Evolutionary conservation across 495 filamentous ascomycete species (phyloP), one percentile per base, ranked within the genome.

Genomic region (Aspergillus ostianus): DNA sequence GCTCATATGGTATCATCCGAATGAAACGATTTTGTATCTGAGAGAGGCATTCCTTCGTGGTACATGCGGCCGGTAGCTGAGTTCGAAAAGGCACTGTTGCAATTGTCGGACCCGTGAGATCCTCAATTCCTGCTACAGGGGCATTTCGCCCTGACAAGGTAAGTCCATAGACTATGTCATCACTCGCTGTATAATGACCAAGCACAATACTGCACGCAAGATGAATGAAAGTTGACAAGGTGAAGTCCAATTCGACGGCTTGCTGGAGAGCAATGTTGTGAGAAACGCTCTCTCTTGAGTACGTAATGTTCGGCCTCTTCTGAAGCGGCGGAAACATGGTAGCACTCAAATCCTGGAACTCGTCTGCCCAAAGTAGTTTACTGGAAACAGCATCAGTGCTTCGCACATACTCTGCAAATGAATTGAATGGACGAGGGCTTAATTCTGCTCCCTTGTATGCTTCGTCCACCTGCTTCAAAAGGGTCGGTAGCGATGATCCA

Each of bases 11-110:
- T 12, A 53, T 44, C 51, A 53, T 53, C 30, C 6, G 20, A 12
- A 4, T 12, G 9, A 50, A 10, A 8, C 26, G n/a, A 27, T n/a
- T 21, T 17, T 50, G 48, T 20, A 50, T 50, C 13, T 6, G 48
- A 13, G 6, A 10, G 0, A 50, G 19, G 48, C 20, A 50, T 20
- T 10, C 19, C 4, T 50, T 17, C 4, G 26, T 50, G 20, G 18
- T 50, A 21, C 23, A 5, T 23, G 18, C 20, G 26, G 19, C 4
- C 26, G 4, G 48, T 9, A 50, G 83, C 55, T 41, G 8, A 10
- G 15, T 10, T 41, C 36, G 36, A 41, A 41, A 41, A 0, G 86
- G 86, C 15, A 86, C 70, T 1, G 74, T 77, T 4, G 74, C 65
- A 18, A 80, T 67, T 0, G 74, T 76, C 10, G 77, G 77, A 8